Base-by-base conservation (phyloP, 2,329 filamentous ascomycete species). In the Ambrosiella xylebori region DNA sequence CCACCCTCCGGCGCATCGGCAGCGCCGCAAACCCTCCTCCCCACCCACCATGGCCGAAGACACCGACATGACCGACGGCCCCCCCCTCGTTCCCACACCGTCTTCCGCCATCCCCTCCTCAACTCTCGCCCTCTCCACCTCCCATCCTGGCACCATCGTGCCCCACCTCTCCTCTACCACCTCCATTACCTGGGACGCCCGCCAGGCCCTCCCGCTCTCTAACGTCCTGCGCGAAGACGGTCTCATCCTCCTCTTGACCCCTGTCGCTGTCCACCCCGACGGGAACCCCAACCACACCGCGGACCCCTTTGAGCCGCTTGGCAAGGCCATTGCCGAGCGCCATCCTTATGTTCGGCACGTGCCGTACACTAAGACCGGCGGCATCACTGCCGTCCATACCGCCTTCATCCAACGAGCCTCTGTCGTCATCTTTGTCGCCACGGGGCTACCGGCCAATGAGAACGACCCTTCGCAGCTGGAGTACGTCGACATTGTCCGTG, bases 251-350 rank as follows among this genome's bases (percentile, higher is more conserved):
- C 75, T 83, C 52, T 67, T 84, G 39, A 81, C 82, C 5, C 80
- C 81, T 1, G 74, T 76, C 35, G 74, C 78, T 39, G 66, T 73
- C 19, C 78, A 73, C 52, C 65, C 70, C 61, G 71, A 69, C 63
- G 69, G 68, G 60, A 69, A 69, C 62, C 64, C 70, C 50, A 64
- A 68, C 50, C 71, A 73, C 61, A 68, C 68, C 50, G 73, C 70
- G 64, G 86, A 90, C 65, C 86, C 85, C 0, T 89, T 89, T 65
- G 85, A 89, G 67, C 75, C 78, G 12, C 71, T 90, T 15, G 86
- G 85, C 17, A 75, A 76, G 61, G 77, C 80, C 50, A 68, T 90
- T 54, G 78, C 80, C 54, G 71, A 69, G 54, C 73, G 77, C 63
- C 81, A 85, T 64, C 70, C 75, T 2, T 75, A 74, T 67, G 74